Evolutionary conservation across 2,329 filamentous ascomycete species (phyloP), one percentile per base, ranked within the genome.

Genomic region (Epichloe sibirici): DNA sequence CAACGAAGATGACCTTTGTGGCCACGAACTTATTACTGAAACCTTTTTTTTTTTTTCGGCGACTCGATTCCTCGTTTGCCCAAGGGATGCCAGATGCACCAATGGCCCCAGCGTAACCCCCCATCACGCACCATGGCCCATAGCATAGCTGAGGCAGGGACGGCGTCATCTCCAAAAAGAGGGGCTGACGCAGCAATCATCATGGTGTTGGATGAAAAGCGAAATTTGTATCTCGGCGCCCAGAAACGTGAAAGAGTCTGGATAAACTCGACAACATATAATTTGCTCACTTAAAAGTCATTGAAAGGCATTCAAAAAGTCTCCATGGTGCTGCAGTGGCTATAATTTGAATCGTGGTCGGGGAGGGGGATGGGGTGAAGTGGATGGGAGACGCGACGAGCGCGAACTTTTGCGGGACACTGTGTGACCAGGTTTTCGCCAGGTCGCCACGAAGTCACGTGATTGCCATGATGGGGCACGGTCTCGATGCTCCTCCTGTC

Each of bases 401-500:
- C 68, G 68, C 68, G 68, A 65, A 65, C 55, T 63, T 64, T 66
- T 61, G 65, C 62, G 65, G 64, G 61, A 59, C 60, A 59, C 59
- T 58, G 62, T 63, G 60, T 50, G 55, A 57, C 63, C 57, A 55
- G 56, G 60, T 58, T 57, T 56, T 62, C 68, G 65, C 69, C 67
- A 71, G 62, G 62, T 66, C 62, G 61, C 62, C 71, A 66, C 70
- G 70, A 68, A 69, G 66, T 63, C 70, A 72, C 70, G 70, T 72
- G 70, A 72, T 61, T 13, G 48, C 54, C 58, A 15, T 23, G 42
- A 21, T 8, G 39, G 44, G 31, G 47, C 23, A 48, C 4, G 9
- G 38, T 37, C 21, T 46, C 15, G 37, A 11, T 12, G 17, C 38
- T 11, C 13, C 35, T 11, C 21, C 37, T 31, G 31, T 6, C 34